A percentile compares a stretch with the other conserved stretches of the same genome.
Evolutionary conservation across 2,329 filamentous ascomycete genomes (phyloP).

Genomic region (Pseudocercospora fuligena): DNA sequence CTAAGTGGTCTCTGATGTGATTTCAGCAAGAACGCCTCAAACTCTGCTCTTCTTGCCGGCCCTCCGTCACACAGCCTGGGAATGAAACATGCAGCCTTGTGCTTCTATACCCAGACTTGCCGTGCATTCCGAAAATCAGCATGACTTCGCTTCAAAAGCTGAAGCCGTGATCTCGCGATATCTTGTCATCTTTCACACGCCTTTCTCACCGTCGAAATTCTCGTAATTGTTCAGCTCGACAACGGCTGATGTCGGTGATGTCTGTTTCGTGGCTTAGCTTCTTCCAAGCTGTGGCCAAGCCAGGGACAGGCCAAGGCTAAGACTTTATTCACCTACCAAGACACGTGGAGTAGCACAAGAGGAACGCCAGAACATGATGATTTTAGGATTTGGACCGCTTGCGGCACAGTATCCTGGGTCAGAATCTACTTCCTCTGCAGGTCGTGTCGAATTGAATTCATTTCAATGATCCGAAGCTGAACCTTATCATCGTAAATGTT

Average conservation of each 20-base stretch:
- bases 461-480: not conserved
- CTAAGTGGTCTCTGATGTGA: no score
- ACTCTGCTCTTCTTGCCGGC: no score
- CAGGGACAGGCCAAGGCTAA: constrained; percentile 19
- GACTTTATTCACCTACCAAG: not conserved
- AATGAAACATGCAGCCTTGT: no score
- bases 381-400: not conserved
- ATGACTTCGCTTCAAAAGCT: no score
- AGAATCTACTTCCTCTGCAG: not conserved
- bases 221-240: constrained; percentile 5
- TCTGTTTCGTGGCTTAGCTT: constrained; percentile 42
- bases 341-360: constrained; percentile 16
- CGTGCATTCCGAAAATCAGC: no score
- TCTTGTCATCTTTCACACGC: not conserved
- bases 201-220: not conserved
- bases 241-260: constrained; percentile 9
- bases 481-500: not conserved
- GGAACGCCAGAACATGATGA: not conserved
- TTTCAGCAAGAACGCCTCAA: no score
- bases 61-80: no score
- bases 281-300: constrained; percentile 39
- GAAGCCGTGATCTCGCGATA: not conserved
- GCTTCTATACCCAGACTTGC: no score
- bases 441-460: not conserved
- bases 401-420: not conserved